These are phyloP conservation scores for Fusarium brachygibbosum DNA, from an alignment of 2,329 filamentous ascomycete species.

Conservation along the genomic window DNA sequence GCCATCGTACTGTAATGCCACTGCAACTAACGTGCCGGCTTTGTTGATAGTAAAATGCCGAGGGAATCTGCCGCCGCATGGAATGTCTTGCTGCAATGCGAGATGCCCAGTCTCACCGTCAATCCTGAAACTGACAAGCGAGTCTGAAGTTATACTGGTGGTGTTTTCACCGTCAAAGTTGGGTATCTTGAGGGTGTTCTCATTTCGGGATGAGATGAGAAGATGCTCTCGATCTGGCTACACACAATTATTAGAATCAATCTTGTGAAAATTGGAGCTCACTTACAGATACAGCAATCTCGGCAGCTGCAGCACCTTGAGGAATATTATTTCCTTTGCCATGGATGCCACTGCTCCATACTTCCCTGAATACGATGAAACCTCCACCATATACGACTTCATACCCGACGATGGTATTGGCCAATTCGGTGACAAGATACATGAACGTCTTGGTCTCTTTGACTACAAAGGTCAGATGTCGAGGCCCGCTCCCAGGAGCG, in stretches of 20 bases:
- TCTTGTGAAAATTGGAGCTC: background rate
- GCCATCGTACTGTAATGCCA: constrained; percentile 73
- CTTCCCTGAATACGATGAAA: constrained; percentile 60
- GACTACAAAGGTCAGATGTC: constrained; percentile 72
- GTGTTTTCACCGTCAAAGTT: constrained; percentile 59
- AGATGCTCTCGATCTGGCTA: constrained; percentile 73
- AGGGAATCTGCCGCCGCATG: constrained; percentile 74
- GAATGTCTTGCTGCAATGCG: constrained; percentile 67
- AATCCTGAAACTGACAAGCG: constrained; percentile 73
- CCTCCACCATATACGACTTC: constrained; percentile 64
- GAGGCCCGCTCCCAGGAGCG: constrained; percentile 70
- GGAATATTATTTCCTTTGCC: constrained; percentile 59
- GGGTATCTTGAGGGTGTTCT: constrained; percentile 65
- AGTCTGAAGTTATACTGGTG: constrained; percentile 68
- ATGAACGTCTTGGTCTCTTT: constrained; percentile 63
- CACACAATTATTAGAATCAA: constrained; percentile 5
- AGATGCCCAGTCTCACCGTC: constrained; percentile 67
- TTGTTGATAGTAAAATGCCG: constrained; percentile 77
- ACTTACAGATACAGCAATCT: constrained; percentile 71
- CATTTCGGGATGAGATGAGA: constrained; percentile 76
- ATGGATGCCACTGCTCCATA: constrained; percentile 64
- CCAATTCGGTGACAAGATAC: constrained; percentile 73
- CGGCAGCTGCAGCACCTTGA: constrained; percentile 62
- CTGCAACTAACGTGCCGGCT: constrained; percentile 73
- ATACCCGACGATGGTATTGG: constrained; percentile 69